Evolutionary conservation across 108 stramenopile genomes (phyloP).

Genomic region (Conticribra weissflogii): DNA sequence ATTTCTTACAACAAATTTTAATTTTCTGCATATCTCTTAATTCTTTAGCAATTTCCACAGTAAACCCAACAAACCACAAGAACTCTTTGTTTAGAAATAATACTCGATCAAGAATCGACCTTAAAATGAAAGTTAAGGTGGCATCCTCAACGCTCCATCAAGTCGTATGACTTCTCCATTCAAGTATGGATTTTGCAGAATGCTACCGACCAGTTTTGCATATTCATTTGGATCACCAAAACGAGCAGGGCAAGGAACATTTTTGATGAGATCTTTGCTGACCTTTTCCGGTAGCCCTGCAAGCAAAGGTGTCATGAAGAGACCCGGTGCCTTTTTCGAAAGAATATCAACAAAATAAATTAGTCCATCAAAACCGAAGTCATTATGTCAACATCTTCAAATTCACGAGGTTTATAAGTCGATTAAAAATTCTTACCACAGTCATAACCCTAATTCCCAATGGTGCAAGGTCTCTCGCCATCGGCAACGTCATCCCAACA

Average conservation of each 20-base stretch:
- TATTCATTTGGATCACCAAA: slow-evolving; percentile 86
- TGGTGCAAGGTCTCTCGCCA: slow-evolving; percentile 90
- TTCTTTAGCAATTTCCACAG: no score
- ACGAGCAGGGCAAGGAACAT: slow-evolving; percentile 88
- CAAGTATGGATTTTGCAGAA: slow-evolving; percentile 86
- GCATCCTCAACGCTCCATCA: slow-evolving; percentile 95
- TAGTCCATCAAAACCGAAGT: no score
- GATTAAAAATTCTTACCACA: slow-evolving; percentile 58
- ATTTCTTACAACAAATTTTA: no score
- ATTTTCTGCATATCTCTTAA: no score
- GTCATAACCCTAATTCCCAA: slow-evolving; percentile 88
- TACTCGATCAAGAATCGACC: no score
- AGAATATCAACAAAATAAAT: neutral
- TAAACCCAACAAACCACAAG: no score
- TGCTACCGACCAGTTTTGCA: slow-evolving; percentile 77
- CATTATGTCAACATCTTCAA: no score
- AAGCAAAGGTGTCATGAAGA: slow-evolving; percentile 93
- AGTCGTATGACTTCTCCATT: slow-evolving; percentile 92
- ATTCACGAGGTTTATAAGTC: neutral
- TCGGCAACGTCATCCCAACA: slow-evolving; percentile 87
- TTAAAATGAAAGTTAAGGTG: slow-evolving; percentile 53
- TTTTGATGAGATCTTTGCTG: slow-evolving; percentile 72
- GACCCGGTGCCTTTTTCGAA: slow-evolving; percentile 88
- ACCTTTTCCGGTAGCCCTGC: slow-evolving; percentile 87
- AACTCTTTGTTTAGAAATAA: no score